phyloP scores from a whole-genome alignment of 192 early-diverging fungal genomes.

The Gamsiella multidivaricata region DNA sequence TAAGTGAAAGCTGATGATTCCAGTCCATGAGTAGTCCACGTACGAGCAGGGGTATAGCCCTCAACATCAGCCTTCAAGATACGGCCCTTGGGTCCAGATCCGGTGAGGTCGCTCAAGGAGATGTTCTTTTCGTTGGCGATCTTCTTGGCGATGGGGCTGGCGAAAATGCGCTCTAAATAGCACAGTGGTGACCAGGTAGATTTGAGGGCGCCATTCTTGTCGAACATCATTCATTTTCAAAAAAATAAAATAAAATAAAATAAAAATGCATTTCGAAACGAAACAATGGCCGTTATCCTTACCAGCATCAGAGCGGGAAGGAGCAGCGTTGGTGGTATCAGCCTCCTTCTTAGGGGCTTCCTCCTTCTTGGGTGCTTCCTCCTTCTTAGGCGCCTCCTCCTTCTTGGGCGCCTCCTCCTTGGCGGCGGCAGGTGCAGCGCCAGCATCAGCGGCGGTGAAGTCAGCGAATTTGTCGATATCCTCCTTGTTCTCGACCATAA shows the following conservation, averaged over 20 bases:
- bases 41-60: constrained; percentile 64
- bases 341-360: constrained; percentile 32
- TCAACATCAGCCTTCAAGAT: constrained; percentile 94
- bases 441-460: constrained; percentile 71
- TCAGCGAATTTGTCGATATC: constrained; percentile 90
- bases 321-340: constrained; percentile 32
- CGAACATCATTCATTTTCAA: constrained; percentile 7
- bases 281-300: not conserved
- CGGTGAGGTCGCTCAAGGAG: constrained; percentile 78
- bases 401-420: constrained; percentile 51
- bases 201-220: not conserved
- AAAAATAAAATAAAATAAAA: not conserved
- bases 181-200: constrained; percentile 16
- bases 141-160: constrained; percentile 86
- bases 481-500: constrained; percentile 90
- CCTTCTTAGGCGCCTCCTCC: constrained; percentile 25
- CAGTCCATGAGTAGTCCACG: not conserved
- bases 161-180: constrained; percentile 75
- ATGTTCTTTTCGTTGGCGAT: constrained; percentile 89
- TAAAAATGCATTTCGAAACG: not conserved
- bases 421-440: constrained; percentile 54
- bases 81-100: constrained; percentile 90
- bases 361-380: constrained; percentile 30
- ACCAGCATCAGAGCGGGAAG: constrained; percentile 54
- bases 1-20: too few species aligned